These are phyloP conservation scores for Leccinum olivaceopallidum DNA, from an alignment of 768 basidiomycete species.

Conservation along the genomic window DNA sequence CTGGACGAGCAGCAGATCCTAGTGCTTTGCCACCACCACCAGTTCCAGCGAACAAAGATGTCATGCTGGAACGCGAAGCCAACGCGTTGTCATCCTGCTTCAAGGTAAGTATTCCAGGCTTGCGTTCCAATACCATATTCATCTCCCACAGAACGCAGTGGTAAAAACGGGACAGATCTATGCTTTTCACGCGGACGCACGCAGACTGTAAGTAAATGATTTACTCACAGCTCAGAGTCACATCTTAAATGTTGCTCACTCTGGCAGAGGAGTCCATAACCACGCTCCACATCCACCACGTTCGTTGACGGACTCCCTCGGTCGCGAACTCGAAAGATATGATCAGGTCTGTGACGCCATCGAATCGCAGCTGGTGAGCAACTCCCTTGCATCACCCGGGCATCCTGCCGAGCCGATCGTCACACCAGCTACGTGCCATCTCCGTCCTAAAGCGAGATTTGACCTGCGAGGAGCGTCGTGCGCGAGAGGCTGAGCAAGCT, in stretches of 20 bases:
- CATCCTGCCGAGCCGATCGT: background rate
- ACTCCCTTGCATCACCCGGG: background rate
- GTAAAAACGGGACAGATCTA: slow-evolving; percentile 74
- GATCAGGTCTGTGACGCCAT: slow-evolving; percentile 80
- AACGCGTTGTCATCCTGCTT: slow-evolving; percentile 56
- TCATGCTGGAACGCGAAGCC: slow-evolving; percentile 66
- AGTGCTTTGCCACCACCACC: slow-evolving; percentile 54
- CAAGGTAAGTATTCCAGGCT: slow-evolving; percentile 42
- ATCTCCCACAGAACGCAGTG: slow-evolving; percentile 50
- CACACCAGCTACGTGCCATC: slow-evolving; percentile 63
- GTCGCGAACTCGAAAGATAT: slow-evolving; percentile 75
- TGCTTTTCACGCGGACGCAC: slow-evolving; percentile 64
- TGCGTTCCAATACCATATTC: background rate
- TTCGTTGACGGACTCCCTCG: slow-evolving; percentile 62
- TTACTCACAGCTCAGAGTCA: background rate
- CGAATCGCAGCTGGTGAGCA: slow-evolving; percentile 66
- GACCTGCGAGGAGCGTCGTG: slow-evolving; percentile 56
- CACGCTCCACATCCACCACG: slow-evolving; percentile 63
- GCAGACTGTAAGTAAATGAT: slow-evolving; percentile 52
- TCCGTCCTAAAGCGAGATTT: slow-evolving; percentile 72
- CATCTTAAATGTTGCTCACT: slow-evolving; percentile 1
- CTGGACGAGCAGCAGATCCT: slow-evolving; percentile 31
- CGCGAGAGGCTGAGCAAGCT: slow-evolving; percentile 44
- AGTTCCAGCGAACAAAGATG: slow-evolving; percentile 33
- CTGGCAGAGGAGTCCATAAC: slow-evolving; percentile 53